Conservation (phyloP, 495 filamentous ascomycete species). For the Evernia prunastri region DNA sequence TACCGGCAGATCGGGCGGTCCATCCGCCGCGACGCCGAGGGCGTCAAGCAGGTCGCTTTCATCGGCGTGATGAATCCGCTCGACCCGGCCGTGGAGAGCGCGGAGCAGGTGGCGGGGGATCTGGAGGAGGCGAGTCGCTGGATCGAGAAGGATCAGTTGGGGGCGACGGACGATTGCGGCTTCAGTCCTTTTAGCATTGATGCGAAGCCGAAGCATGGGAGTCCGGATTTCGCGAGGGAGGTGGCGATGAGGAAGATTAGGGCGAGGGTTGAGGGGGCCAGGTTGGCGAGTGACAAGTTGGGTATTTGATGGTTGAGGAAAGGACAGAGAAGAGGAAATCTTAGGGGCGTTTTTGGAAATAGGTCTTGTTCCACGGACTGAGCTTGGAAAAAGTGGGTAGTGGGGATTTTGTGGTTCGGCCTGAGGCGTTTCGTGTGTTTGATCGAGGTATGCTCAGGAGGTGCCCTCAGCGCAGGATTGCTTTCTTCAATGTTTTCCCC, state of each 20-base stretch:
- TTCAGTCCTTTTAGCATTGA: slow-evolving; percentile 38
- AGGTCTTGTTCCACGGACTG: neutral
- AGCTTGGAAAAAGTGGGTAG: neutral
- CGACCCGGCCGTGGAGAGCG: slow-evolving; percentile 33
- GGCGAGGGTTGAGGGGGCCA: slow-evolving; percentile 35
- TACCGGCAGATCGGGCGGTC: slow-evolving; percentile 35
- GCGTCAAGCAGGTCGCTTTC: slow-evolving; percentile 37
- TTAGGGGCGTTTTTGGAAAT: neutral
- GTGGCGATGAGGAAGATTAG: slow-evolving; percentile 38
- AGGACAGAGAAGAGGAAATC: neutral
- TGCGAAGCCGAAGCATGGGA: slow-evolving; percentile 37
- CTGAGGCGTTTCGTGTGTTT: neutral
- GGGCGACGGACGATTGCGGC: slow-evolving; percentile 41
- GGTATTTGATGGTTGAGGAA: slow-evolving; percentile 24
- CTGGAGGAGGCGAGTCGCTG: slow-evolving; percentile 34
- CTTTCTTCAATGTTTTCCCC: neutral
- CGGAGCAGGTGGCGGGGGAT: slow-evolving; percentile 35
- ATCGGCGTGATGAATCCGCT: slow-evolving; percentile 38
- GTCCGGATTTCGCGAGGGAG: slow-evolving; percentile 37
- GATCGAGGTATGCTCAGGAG: neutral
- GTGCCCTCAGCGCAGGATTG: neutral
- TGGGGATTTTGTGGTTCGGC: neutral
- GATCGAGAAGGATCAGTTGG: slow-evolving; percentile 36
- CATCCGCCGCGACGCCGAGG: slow-evolving; percentile 36
- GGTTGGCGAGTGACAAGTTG: slow-evolving; percentile 35